phyloP scores from a whole-genome alignment of 257 asterid species.

The Penstemon davidsonii region DNA sequence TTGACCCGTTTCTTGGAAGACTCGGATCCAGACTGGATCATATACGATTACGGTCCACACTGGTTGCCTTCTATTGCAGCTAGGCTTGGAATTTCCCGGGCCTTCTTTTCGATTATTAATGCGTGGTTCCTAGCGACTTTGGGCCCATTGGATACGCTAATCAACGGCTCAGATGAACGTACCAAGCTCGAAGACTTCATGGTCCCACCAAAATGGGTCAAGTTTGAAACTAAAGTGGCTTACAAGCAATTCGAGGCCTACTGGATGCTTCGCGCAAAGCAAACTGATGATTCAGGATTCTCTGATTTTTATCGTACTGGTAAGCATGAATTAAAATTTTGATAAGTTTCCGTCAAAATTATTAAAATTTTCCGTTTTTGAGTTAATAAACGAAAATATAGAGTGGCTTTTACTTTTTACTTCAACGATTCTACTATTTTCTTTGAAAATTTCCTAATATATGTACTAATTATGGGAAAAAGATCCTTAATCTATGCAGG shows the following conservation, averaged over 20 bases:
- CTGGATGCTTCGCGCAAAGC: not conserved
- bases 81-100: not conserved
- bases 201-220: slow-evolving; percentile 21
- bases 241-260: slow-evolving; percentile 28
- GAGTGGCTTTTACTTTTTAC: no score
- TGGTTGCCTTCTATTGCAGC: slow-evolving; percentile 27
- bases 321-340: not conserved
- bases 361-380: slow-evolving; percentile 16
- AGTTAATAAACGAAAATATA: no score
- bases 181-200: not conserved
- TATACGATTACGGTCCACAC: slow-evolving; percentile 30
- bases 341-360: not conserved
- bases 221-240: slow-evolving; percentile 31
- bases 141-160: slow-evolving; percentile 15
- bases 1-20: slow-evolving; percentile 25
- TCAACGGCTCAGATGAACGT: slow-evolving; percentile 23
- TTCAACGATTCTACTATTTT: no score
- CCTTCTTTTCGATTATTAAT: no score
- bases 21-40: slow-evolving; percentile 28
- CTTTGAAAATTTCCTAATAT: no score
- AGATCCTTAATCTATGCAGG: no score
- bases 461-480: no score
- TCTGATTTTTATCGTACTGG: not conserved
- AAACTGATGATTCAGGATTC: not conserved
- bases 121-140: not conserved